Base-by-base conservation (phyloP, 2,329 filamentous ascomycete species). In the Colletotrichum brevisporum region DNA sequence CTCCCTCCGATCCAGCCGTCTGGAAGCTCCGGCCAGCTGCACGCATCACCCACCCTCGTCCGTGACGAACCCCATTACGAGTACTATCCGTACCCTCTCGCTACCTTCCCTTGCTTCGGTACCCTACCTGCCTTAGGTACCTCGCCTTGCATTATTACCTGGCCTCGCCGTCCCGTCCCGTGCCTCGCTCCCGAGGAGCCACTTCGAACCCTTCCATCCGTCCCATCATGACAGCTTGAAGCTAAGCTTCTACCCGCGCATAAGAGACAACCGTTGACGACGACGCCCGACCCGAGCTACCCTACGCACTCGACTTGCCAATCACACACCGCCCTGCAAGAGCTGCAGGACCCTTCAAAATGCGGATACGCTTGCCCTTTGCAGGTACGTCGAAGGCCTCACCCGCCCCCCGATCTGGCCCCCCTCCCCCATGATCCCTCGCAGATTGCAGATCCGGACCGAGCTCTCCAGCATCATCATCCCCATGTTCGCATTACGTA, bases 341-440 rank as follows among this genome's bases (percentile, higher is more conserved):
- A 68, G 56, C 70, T 39, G 54, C 66, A 66, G 62, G 67, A 53
- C 58, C 54, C 57, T 69, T 72, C 63, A 70, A 74, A 64, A 96
- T 97, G 92, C 92, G 93, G 81, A 94, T 98, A 83, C 90, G 95
- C 77, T 89, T 94, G 76, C 92, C 93, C 63, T 97, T 97, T 78
- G 94, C 94, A 83, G 93, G 95, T 96, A 84, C 77, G 89, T 71
- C 36, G 67, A 21, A 31, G 51, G 55, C 60, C 51, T 64, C 69
- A 41, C 12, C 52, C 15, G 52, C 21, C 16, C 54, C 47, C 18
- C 13, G 41, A 51, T 52, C 57, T 52, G 47, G 54, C 51, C 63
- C n/a, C 60, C 43, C 41, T 54, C 43, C 18, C 41, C 61, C 43
- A 57, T 41, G 21, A 51, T 60, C 43, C 47, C 39, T 48, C 53